Base-by-base conservation (phyloP, 805 yeast genomes). In the Yamadazyma sp. region DNA sequence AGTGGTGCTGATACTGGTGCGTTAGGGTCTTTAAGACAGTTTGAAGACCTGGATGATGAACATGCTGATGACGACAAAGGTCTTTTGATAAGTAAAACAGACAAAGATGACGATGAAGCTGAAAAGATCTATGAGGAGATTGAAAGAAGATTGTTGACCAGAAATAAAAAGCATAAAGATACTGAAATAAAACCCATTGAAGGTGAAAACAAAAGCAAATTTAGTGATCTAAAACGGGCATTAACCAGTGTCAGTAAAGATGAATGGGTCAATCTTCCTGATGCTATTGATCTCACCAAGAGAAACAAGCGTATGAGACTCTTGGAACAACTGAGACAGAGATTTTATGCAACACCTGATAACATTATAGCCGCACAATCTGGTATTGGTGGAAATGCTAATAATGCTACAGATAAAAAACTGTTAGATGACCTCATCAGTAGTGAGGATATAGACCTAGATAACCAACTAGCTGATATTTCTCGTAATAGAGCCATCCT, bases 311-410 rank as follows among this genome's bases (percentile, higher is more conserved):
- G 98, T 37, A 63, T 73, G 31, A 64, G 96, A 35, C 56, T 78
- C 28, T 69, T 78, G 35, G 73, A 75, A 30, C 82, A 80, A 49
- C 70, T 66, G 46, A 75, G 76, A 39, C 79, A 80, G 43, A 63
- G 96, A 40, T 76, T 75, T 27, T 91, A 87, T 53, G 87, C 95
- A 7, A 85, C 84, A 2, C 93, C 96, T 0, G 97, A 91, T 54
- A 53, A 77, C 1, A 56, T 86, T 5, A 47, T 83, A 2, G 61
- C 72, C 4, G 30, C 40, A 1, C 37, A 35, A 18, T 9, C 36
- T 1, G 54, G 56, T 69, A 75, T 48, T 65, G 22, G 22, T n/a
- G 47, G 52, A 38, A 16, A 35, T 56, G 21, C 33, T 46, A 36
- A 42, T 7, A 7, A 24, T 7, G n/a, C 26, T 6, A 7, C 8